phyloP scores from a whole-genome alignment of 2,329 filamentous ascomycete genomes.

The Calonectria pseudoturangicola region DNA sequence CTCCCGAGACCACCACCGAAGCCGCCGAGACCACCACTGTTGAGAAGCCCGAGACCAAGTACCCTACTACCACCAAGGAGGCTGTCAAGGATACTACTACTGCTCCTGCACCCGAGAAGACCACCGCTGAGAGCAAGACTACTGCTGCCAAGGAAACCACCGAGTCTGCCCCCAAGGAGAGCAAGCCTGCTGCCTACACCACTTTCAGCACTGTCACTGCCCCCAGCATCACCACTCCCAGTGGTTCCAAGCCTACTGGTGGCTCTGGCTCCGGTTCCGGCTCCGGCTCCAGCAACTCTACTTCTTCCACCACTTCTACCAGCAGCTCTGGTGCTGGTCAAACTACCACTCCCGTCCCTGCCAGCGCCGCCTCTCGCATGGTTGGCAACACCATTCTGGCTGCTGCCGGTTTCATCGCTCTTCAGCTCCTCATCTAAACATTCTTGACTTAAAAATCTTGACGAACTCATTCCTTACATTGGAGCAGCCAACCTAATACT shows the following conservation, averaged over 20 bases:
- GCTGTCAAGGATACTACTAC: slow-evolving; percentile 37
- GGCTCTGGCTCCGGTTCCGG: slow-evolving; percentile 39
- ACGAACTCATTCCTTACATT: slow-evolving; percentile 49
- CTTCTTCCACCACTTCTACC: slow-evolving; percentile 36
- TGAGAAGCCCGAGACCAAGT: slow-evolving; percentile 42
- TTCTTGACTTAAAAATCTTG: slow-evolving; percentile 51
- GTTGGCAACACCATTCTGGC: slow-evolving; percentile 55
- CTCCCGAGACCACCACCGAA: slow-evolving; percentile 44
- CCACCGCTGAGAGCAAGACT: slow-evolving; percentile 29
- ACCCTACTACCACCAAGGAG: slow-evolving; percentile 35
- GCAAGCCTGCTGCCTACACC: slow-evolving; percentile 44
- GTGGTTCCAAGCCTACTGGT: slow-evolving; percentile 38
- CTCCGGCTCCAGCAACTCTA: slow-evolving; percentile 41
- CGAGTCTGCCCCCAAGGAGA: slow-evolving; percentile 34
- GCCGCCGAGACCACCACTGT: slow-evolving; percentile 37
- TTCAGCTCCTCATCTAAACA: slow-evolving; percentile 57
- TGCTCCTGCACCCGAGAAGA: not conserved
- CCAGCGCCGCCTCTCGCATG: slow-evolving; percentile 54
- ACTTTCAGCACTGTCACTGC: slow-evolving; percentile 45
- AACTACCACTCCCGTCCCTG: slow-evolving; percentile 49
- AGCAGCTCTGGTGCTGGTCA: slow-evolving; percentile 37
- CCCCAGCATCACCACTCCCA: slow-evolving; percentile 36
- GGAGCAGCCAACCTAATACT: slow-evolving; percentile 58
- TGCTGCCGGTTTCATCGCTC: slow-evolving; percentile 54
- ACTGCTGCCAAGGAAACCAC: slow-evolving; percentile 42